Base-by-base conservation (phyloP, 495 filamentous ascomycete species). In the Parathielavia appendiculata region DNA sequence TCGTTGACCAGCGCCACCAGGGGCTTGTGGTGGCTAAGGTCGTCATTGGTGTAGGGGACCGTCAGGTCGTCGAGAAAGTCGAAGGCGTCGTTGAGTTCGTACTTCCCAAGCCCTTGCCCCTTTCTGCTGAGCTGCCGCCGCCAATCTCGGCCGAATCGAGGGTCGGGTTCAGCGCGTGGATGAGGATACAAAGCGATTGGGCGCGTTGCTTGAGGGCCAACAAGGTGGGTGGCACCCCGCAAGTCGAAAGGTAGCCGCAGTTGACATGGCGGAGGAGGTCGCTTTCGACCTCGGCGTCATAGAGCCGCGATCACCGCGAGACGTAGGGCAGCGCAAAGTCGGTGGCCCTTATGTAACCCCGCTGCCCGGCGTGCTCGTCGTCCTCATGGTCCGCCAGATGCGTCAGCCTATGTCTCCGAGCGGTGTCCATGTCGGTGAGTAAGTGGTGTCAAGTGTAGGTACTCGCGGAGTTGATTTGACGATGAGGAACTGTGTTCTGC, bases 201-300 rank as follows among this genome's bases (percentile, higher is more conserved):
- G 75, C 79, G 54, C 82, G 79, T 62, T 81, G 77, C 64, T 83
- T 83, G 19, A 83, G 66, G 11, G 76, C 72, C 1, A 76, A 66
- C 32, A 83, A 65, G 16, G 78, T 81, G 6, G 79, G 80, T 11
- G 77, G 60, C 9, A 67, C 53, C 16, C 72, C 73, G 10, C 64
- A 63, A 0, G 75, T 80, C 1, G 80, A 80, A 10, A 81, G 67
- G 53, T 79, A 83, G 57, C 70, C 63, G 65, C 80, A 83, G 67
- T 80, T 81, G 47, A 79, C 61, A 48, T 76, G 70, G 22, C 63
- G 65, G 22, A 79, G 67, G 34, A 77, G 56, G 46, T 49, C 57
- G 11, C 53, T 32, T 14, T 56, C 34, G 39, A 64, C 49, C 14
- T 64, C 61, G 2, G 53, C 17, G 4, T 51, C 49, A 48, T 66